Evolutionary conservation across 2,329 filamentous ascomycete genomes (phyloP).

Genomic region (Beauveria sp.): DNA sequence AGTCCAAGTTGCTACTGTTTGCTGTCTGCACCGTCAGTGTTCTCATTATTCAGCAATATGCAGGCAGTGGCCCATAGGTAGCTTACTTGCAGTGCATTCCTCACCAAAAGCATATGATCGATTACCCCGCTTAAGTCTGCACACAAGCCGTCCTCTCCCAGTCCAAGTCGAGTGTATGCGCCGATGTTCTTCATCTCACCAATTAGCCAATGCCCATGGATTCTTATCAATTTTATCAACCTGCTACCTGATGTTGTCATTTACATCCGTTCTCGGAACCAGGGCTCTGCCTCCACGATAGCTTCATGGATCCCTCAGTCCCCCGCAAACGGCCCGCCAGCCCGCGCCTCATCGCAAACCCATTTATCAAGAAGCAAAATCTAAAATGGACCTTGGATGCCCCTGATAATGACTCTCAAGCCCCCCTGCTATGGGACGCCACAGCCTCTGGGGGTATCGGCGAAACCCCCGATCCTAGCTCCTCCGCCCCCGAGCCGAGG

Average conservation of each 20-base stretch:
- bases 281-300: background rate
- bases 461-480: background rate
- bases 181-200: too few relatives aligned
- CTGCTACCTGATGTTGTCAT: background rate
- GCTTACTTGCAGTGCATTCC: background rate
- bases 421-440: background rate
- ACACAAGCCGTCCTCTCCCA: background rate
- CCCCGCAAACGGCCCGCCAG: constrained; percentile 24
- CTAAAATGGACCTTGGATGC: constrained; percentile 33
- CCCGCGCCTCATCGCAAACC: constrained; percentile 33
- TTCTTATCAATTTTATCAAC: background rate
- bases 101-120: background rate
- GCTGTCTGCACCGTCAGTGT: background rate
- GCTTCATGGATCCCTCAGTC: constrained; percentile 16
- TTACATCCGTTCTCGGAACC: background rate
- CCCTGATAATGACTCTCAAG: constrained; percentile 6
- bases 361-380: constrained; percentile 40
- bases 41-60: background rate
- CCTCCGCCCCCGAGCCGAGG: constrained; percentile 8
- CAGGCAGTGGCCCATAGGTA: background rate
- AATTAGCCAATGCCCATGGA: background rate
- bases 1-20: background rate
- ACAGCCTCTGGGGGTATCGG: background rate
- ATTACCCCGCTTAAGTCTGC: background rate
- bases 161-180: too few relatives aligned